A percentile compares a stretch with the other conserved stretches of the same genome.
Conservation (phyloP, 2,329 filamentous ascomycete species). For the Pseudocercospora fijiensis region DNA sequence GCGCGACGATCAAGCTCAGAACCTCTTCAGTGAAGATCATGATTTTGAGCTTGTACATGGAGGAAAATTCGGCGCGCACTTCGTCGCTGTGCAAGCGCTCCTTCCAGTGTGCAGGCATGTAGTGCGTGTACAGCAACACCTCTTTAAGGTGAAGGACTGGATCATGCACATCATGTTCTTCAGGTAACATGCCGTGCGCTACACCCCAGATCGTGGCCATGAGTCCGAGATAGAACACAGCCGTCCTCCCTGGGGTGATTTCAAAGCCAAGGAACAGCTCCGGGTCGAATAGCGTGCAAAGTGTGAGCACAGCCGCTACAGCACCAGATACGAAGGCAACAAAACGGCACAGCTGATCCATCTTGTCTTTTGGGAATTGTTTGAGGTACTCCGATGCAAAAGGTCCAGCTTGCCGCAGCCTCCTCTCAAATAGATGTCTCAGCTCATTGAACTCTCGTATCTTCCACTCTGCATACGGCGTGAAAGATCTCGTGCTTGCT, state of each 20-base stretch:
- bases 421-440: constrained; percentile 83
- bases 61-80: constrained; percentile 84
- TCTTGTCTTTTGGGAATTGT: constrained; percentile 95
- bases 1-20: constrained; percentile 80
- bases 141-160: constrained; percentile 84
- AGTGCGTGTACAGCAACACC: constrained; percentile 91
- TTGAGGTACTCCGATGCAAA: constrained; percentile 90
- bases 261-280: constrained; percentile 91
- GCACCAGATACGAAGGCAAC: constrained; percentile 86
- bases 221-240: constrained; percentile 84
- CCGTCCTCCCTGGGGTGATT: constrained; percentile 81
- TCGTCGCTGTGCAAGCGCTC: constrained; percentile 89
- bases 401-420: constrained; percentile 90
- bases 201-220: constrained; percentile 81
- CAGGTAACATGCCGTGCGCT: constrained; percentile 78
- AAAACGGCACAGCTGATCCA: constrained; percentile 78
- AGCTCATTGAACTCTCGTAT: constrained; percentile 98
- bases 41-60: constrained; percentile 87
- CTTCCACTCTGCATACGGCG: constrained; percentile 93
- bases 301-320: constrained; percentile 77
- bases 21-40: constrained; percentile 65
- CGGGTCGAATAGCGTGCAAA: constrained; percentile 82
- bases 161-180: constrained; percentile 83
- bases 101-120: constrained; percentile 85
- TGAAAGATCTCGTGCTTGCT: constrained; percentile 85